Percentiles rank a stretch among this genome's conserved stretches.
Conservation (phyloP, 2,329 filamentous ascomycete species). For the Coccinonectria pachysandricola region DNA sequence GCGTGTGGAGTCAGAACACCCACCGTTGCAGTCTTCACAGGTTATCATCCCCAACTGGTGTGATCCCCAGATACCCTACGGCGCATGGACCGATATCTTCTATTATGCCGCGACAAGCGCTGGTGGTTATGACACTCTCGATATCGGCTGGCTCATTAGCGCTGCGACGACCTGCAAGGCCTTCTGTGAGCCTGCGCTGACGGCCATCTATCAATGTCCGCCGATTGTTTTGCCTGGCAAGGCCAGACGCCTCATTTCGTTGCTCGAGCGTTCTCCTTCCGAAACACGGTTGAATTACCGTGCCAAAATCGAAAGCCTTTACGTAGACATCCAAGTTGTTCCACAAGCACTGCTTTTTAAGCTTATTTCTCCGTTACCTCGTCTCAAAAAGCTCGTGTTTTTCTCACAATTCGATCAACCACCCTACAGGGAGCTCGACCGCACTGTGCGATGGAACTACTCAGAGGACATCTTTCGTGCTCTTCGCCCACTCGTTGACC, state of each 20-base stretch:
- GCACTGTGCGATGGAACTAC: constrained; percentile 59
- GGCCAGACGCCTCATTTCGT: constrained; percentile 33
- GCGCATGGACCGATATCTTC: constrained; percentile 61
- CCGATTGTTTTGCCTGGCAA: constrained; percentile 43
- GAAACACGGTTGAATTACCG: constrained; percentile 52
- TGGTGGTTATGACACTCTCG: constrained; percentile 28
- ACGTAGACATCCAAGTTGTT: constrained; percentile 60
- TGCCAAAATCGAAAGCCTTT: constrained; percentile 59
- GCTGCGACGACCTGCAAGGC: constrained; percentile 50
- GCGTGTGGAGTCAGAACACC: constrained; percentile 5
- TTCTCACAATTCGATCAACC: constrained; percentile 59
- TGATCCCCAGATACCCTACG: constrained; percentile 48
- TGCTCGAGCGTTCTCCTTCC: constrained; percentile 44
- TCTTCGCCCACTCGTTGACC: constrained; percentile 41
- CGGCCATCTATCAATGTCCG: constrained; percentile 60
- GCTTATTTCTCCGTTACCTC: constrained; percentile 54
- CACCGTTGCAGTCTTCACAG: constrained; percentile 4
- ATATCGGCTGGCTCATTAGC: constrained; percentile 54
- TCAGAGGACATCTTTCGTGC: constrained; percentile 53
- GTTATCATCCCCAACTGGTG: constrained; percentile 43
- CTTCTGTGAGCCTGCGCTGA: constrained; percentile 64
- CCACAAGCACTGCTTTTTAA: constrained; percentile 30
- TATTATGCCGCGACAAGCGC: constrained; percentile 51
- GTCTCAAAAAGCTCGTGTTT: constrained; percentile 59
- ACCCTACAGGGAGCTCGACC: constrained; percentile 50